phyloP scores from a whole-genome alignment of 768 basidiomycete genomes.

The Pholiota molesta region DNA sequence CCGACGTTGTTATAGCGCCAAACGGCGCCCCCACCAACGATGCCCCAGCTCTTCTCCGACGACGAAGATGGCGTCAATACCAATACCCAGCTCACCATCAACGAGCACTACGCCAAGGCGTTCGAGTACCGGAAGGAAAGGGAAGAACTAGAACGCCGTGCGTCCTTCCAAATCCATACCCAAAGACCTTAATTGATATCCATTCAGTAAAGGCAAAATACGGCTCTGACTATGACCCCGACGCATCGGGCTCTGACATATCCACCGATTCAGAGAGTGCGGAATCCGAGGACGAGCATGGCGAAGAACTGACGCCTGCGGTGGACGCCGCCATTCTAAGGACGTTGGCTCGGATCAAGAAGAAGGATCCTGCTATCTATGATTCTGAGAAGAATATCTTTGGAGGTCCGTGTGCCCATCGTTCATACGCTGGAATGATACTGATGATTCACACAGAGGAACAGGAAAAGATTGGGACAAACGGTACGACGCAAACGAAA shows the following conservation, averaged over 20 bases:
- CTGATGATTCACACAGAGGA: slow-evolving; percentile 55
- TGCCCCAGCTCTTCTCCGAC: slow-evolving; percentile 24
- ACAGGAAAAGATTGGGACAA: slow-evolving; percentile 44
- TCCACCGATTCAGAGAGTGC: slow-evolving; percentile 70
- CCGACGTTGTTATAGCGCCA: not conserved
- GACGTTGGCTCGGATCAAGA: slow-evolving; percentile 83
- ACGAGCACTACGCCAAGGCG: slow-evolving; percentile 64
- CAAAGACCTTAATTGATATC: not conserved
- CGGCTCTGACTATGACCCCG: slow-evolving; percentile 68
- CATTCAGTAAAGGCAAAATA: slow-evolving; percentile 79
- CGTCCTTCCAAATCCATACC: slow-evolving; percentile 28
- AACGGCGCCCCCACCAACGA: not conserved
- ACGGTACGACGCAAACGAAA: slow-evolving; percentile 30
- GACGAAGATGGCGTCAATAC: slow-evolving; percentile 24
- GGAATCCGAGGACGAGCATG: slow-evolving; percentile 92
- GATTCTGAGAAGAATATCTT: slow-evolving; percentile 71
- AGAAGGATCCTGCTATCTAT: slow-evolving; percentile 86
- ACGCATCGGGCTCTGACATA: slow-evolving; percentile 46
- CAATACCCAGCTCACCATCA: slow-evolving; percentile 32
- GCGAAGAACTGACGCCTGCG: slow-evolving; percentile 90
- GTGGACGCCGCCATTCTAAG: slow-evolving; percentile 94
- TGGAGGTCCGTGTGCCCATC: slow-evolving; percentile 53
- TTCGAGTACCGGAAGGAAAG: slow-evolving; percentile 83
- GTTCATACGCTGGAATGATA: not conserved
- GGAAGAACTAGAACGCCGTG: slow-evolving; percentile 81